Percentiles rank a stretch among this genome's conserved stretches.
Conservation (phyloP, 2,329 filamentous ascomycete genomes). For the Coniochaeta prunicola region DNA sequence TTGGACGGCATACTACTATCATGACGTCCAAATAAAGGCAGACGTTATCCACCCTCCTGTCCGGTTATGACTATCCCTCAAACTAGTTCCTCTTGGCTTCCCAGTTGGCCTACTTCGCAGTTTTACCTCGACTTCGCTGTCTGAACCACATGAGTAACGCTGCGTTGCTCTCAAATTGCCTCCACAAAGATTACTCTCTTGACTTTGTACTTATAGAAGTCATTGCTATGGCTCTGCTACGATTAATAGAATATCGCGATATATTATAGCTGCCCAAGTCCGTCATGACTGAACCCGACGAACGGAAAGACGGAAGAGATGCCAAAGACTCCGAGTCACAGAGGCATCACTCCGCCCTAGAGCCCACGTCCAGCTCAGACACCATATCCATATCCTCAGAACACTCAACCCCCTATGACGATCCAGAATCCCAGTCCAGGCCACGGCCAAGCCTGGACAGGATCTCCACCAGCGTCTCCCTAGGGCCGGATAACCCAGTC, state of each 20-base stretch:
- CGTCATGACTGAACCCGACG: not conserved
- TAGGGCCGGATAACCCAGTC: conserved; percentile 17
- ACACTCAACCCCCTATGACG: not conserved
- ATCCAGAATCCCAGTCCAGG: not conserved
- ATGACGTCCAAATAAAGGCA: not conserved
- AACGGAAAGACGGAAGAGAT: not conserved
- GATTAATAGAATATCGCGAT: not conserved
- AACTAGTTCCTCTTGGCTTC: not conserved
- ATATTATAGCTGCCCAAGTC: not conserved
- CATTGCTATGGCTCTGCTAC: not conserved
- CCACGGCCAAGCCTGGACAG: not conserved
- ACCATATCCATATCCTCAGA: not conserved
- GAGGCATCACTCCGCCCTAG: not conserved
- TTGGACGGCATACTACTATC: not conserved
- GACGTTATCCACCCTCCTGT: not conserved
- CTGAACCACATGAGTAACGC: not conserved
- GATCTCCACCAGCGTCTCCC: conserved; percentile 11
- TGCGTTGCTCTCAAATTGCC: not conserved
- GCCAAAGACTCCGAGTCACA: not conserved
- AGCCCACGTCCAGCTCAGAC: not conserved
- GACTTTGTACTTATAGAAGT: not conserved
- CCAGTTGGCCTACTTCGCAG: not conserved
- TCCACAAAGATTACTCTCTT: not conserved
- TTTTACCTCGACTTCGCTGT: not conserved
- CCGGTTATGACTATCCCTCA: not conserved